Base-by-base conservation (phyloP, 768 basidiomycete genomes). In the Kwoniella sp. region DNA sequence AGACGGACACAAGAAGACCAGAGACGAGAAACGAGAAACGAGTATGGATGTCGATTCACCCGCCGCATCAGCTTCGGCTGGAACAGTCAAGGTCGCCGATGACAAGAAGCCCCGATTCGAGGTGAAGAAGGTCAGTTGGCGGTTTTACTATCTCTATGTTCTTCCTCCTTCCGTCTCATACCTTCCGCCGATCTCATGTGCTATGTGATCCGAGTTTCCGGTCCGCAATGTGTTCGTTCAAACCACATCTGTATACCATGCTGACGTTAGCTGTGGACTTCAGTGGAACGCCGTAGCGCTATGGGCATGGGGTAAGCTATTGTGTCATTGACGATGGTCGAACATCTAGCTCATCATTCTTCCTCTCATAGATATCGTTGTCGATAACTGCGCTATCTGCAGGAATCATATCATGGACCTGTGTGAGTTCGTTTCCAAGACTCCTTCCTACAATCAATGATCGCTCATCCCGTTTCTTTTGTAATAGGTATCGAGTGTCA, bases 331-430 rank as follows among this genome's bases (percentile, higher is more conserved):
- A 2, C 2, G 50, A 33, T 22, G 30, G 29, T 24, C 15, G 6
- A 13, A 21, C 49, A 25, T 24, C 6, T 1, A 33, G 37, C 54
- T 64, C 60, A 30, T 58, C n/a, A 33, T 33, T n/a, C 33, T 5
- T 33, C 33, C 27, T 46, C 33, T 36, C 10, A 33, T 64, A 95
- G 94, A 98, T 79, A 97, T 98, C 76, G 93, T 96, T 64, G 95
- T 97, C 62, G 95, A 98, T 82, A 99, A 97, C 82, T 98, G 96
- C 75, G 96, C 96, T 55, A 99, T 99, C 83, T 99, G 96, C 85
- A 88, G 93, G 81, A 97, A 97, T 80, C 95, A 99, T 78, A 98
- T 99, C 83, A 99, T 99, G 96, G 96, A 99, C 81, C 88, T 98
- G 49, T 99, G 96, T 98, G 73, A 74, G 90, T 82, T 3, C 29